Base-by-base conservation (phyloP, 805 yeast species). In the Ogataea thermomethanolica region DNA sequence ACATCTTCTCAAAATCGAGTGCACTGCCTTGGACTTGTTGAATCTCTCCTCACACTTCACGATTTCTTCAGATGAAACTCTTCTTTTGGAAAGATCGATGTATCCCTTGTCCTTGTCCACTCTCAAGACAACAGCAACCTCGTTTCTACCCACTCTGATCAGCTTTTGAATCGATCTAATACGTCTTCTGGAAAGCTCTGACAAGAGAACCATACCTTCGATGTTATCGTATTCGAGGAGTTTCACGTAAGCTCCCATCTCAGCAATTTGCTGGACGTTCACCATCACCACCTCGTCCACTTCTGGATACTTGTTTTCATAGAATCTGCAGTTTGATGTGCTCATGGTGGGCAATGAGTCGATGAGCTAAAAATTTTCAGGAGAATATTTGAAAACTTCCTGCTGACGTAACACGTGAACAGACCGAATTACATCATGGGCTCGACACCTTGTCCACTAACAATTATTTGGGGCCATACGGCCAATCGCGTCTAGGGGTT, bases 271-370 rank as follows among this genome's bases (percentile, higher is more conserved):
- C 66, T 86, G 95, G 54, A 93, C 99, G 67, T 93, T 93, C 62
- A 93, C 99, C 95, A 93, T 91, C 50, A 93, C 98, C 54, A 93
- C 95, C 65, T 93, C 99, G 55, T 93, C 99, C 59, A 93, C 95
- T 69, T 93, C 99, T 45, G 99, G 99, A 73, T 81, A 93, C 68
- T 90, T 91, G 79, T 90, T 93, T 69, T 91, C 99, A 66, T 93
- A 93, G 70, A 84, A 93, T 71, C 99, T 84, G 73, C 96, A 90
- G 65, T 86, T 82, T 33, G 95, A 81, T 29, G 86, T 79, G 59
- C 90, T 82, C 95, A 87, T 86, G 29, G 37, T 38, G 34, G 37
- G 42, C n/a, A 23, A 23, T 38, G 42, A 33, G 42, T 38, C 42
- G 42, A 17, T 38, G 42, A 33, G 15, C 37, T 38, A 38, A 38